Conservation (phyloP, 768 basidiomycete species). For the button mushroom (Agaricus bisporus) region DNA sequence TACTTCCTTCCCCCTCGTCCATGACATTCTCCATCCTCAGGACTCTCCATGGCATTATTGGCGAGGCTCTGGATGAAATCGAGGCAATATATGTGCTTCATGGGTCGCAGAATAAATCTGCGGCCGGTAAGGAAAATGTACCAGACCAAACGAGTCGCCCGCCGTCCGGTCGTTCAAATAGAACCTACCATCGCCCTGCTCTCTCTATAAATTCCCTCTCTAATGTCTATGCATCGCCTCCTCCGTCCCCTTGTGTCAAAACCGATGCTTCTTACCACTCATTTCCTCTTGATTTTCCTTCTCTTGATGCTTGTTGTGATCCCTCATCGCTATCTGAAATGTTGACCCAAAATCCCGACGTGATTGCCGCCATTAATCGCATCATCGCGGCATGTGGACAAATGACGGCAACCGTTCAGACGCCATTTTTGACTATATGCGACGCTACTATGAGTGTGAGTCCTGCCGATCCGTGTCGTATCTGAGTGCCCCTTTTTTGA, state of each 20-base stretch:
- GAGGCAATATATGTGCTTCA: slow-evolving; percentile 46
- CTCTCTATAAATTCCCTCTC: slow-evolving; percentile 12
- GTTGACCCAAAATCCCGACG: slow-evolving; percentile 54
- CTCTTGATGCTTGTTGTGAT: slow-evolving; percentile 42
- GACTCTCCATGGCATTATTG: slow-evolving; percentile 60
- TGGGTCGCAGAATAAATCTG: slow-evolving; percentile 11
- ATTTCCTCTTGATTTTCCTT: slow-evolving; percentile 46
- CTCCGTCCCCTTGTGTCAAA: slow-evolving; percentile 24
- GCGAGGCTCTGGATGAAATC: slow-evolving; percentile 63
- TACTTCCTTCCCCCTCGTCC: background rate
- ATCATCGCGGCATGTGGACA: slow-evolving; percentile 71
- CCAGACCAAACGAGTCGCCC: background rate
- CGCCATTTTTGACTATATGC: slow-evolving; percentile 65
- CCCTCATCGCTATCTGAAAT: slow-evolving; percentile 42
- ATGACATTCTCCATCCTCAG: slow-evolving; percentile 63
- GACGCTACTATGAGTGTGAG: slow-evolving; percentile 68
- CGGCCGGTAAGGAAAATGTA: slow-evolving; percentile 12
- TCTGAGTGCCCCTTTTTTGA: background rate
- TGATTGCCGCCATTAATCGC: slow-evolving; percentile 51
- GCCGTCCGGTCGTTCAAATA: background rate
- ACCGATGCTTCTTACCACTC: slow-evolving; percentile 11
- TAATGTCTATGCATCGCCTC: slow-evolving; percentile 26
- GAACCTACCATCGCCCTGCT: background rate
- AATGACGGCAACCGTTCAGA: slow-evolving; percentile 56
- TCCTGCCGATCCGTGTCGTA: slow-evolving; percentile 10